Conservation (phyloP, 495 filamentous ascomycete genomes). For the Podospora sp. region DNA sequence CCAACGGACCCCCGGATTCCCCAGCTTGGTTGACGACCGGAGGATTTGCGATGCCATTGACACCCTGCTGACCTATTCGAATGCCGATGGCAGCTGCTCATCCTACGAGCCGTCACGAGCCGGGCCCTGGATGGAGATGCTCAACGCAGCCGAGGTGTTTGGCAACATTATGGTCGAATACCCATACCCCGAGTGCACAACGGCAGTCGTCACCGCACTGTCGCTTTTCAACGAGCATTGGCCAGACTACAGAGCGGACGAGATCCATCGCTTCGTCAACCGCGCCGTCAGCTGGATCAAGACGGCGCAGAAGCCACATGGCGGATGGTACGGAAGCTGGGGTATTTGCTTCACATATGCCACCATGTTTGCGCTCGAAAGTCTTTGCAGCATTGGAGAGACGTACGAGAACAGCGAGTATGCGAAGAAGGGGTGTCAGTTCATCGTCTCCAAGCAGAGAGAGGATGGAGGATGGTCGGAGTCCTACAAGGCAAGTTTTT, state of each 20-base stretch:
- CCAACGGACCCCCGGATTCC: constrained; percentile 77
- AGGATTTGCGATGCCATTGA: constrained; percentile 86
- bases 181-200: constrained; percentile 96
- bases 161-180: constrained; percentile 98
- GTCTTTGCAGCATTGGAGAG: constrained; percentile 78
- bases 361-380: constrained; percentile 90
- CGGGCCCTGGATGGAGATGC: constrained; percentile 72
- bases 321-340: constrained; percentile 96
- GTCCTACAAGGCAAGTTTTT: constrained; percentile 72
- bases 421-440: constrained; percentile 77
- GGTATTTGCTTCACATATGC: constrained; percentile 98
- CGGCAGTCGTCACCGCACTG: constrained; percentile 88
- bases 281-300: constrained; percentile 81
- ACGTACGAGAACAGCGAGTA: constrained; percentile 71
- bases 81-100: constrained; percentile 81
- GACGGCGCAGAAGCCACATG: constrained; percentile 73
- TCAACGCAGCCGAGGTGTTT: constrained; percentile 97
- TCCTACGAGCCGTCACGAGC: constrained; percentile 86
- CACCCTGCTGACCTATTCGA: constrained; percentile 90
- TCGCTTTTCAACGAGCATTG: constrained; percentile 79
- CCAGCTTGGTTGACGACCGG: constrained; percentile 69
- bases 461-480: constrained; percentile 97
- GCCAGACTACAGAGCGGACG: constrained; percentile 73
- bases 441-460: constrained; percentile 79
- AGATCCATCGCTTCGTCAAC: constrained; percentile 71